Evolutionary conservation across 345 rosid genomes (phyloP).

Genomic region (Citrus sinensis): DVS_A1.0 CM039166.1:21927501-21928000

Average conservation of each 20-base stretch:
- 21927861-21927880: conserved; percentile 53
- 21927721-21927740: conserved; percentile 59
- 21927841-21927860: conserved; percentile 54
- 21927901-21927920: conserved; percentile 68
- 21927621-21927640: conserved; percentile 53
- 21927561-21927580: conserved; percentile 55
- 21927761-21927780: conserved; percentile 71
- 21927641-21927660: conserved; percentile 42
- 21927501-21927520: conserved; percentile 75
- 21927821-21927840: conserved; percentile 75
- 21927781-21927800: conserved; percentile 49
- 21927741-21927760: conserved; percentile 71
- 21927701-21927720: conserved; percentile 67
- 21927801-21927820: conserved; percentile 55
- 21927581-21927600: conserved; percentile 44
- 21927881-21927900: conserved; percentile 46
- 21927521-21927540: conserved; percentile 61
- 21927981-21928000: conserved; percentile 58
- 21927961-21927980: conserved; percentile 65
- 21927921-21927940: conserved; percentile 69
- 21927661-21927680: conserved; percentile 57
- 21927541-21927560: conserved; percentile 58
- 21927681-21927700: conserved; percentile 38
- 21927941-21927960: conserved; percentile 90
- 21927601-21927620: conserved; percentile 50